Evolutionary conservation across 768 basidiomycete species (phyloP).

Genomic region (Daedalea quercina): DNA sequence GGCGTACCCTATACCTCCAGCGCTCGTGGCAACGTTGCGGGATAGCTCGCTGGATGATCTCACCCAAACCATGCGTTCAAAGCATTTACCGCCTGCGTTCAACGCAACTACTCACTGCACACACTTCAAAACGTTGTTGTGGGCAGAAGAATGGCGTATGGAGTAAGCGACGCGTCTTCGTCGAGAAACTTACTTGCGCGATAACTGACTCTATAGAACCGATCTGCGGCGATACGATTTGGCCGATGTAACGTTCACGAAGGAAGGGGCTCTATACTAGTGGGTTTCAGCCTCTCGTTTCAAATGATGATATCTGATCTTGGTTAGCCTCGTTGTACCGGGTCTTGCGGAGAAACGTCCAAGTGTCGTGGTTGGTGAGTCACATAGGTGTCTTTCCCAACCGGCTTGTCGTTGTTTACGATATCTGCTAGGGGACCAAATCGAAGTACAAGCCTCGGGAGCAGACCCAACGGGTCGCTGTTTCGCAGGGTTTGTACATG

Average conservation of each 20-base stretch:
- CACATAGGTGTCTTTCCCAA: neutral
- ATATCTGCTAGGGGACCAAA: conserved; percentile 21
- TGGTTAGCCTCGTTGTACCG: conserved; percentile 39
- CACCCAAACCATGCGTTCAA: neutral
- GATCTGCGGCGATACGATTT: conserved; percentile 32
- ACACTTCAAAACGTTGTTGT: conserved; percentile 45
- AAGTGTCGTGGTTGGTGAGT: conserved; percentile 49
- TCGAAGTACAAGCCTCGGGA: conserved; percentile 21
- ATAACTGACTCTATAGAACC: conserved; percentile 12
- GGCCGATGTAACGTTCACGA: conserved; percentile 27
- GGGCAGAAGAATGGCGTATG: conserved; percentile 40
- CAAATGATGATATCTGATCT: neutral
- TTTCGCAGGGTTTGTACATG: conserved; percentile 41
- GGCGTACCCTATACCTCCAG: conserved; percentile 2
- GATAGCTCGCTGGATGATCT: neutral
- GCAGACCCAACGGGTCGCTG: conserved; percentile 15
- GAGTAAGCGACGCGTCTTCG: conserved; percentile 13
- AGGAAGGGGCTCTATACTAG: conserved; percentile 38
- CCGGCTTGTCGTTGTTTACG: conserved; percentile 2
- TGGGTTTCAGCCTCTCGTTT: conserved; percentile 17
- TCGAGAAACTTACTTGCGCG: neutral
- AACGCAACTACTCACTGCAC: conserved; percentile 34
- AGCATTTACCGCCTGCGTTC: conserved; percentile 33
- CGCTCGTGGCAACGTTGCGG: neutral
- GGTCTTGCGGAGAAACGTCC: conserved; percentile 55